Evolutionary conservation across 2,329 filamentous ascomycete genomes (phyloP).

Genomic region (Rhynchosporium agropyri): DNA sequence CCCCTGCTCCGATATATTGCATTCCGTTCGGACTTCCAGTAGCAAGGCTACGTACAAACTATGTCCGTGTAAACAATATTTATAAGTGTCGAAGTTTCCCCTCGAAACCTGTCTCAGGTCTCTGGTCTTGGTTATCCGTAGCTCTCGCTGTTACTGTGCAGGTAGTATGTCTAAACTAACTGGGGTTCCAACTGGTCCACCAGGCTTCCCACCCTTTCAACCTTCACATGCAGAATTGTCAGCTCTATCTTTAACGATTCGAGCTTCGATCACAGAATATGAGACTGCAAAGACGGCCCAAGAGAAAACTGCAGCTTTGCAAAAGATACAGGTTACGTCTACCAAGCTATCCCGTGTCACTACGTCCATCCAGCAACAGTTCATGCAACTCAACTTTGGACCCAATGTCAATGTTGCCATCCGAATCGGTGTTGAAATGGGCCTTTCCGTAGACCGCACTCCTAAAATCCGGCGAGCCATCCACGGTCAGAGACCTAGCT

Average conservation of each 20-base stretch:
- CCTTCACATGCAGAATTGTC: constrained; percentile 8
- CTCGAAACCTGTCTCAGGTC: not conserved
- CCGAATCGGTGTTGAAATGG: constrained; percentile 25
- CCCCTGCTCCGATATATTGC: not conserved
- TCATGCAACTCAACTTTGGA: constrained; percentile 22
- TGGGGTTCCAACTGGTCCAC: constrained; percentile 7
- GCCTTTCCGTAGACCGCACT: constrained; percentile 17
- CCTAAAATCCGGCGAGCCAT: constrained; percentile 9
- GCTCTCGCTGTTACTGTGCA: not conserved
- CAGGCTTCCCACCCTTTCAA: constrained; percentile 19
- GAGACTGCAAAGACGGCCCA: constrained; percentile 9
- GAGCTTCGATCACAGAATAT: constrained; percentile 18
- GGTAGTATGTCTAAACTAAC: constrained; percentile 11
- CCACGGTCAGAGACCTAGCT: constrained; percentile 5
- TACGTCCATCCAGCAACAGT: constrained; percentile 19
- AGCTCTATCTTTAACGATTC: constrained; percentile 13
- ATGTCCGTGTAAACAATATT: not conserved
- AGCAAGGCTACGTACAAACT: not conserved
- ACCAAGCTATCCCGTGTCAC: constrained; percentile 20
- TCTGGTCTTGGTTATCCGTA: not conserved
- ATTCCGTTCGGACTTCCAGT: constrained; percentile 4
- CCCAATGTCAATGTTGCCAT: constrained; percentile 22
- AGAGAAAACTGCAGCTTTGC: constrained; percentile 20
- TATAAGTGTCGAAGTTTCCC: not conserved
- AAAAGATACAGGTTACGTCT: constrained; percentile 22